phyloP scores from a whole-genome alignment of 805 yeast genomes.

The Pichia eremophila region DNA sequence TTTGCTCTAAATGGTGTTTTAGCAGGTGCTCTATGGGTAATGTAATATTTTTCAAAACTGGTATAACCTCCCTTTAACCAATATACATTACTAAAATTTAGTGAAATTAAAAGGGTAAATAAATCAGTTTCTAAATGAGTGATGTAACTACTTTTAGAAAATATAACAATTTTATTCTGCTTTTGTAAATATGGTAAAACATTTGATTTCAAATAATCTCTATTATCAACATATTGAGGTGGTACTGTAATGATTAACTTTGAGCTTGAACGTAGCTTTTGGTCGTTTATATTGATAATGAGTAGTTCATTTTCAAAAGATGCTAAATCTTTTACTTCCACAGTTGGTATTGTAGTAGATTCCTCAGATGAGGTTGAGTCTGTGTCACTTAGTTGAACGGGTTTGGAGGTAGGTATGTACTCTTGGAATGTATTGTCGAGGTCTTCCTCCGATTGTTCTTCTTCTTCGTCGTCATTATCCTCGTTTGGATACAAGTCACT shows the following conservation, averaged over 20 bases:
- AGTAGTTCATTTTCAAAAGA: background rate
- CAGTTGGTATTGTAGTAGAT: background rate
- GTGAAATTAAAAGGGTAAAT: background rate
- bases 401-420: too few species aligned
- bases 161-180: conserved; percentile 4
- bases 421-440: too few species aligned
- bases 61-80: conserved; percentile 32
- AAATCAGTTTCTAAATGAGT: conserved; percentile 4
- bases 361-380: background rate
- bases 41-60: conserved; percentile 7
- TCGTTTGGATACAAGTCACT: background rate
- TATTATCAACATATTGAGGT: background rate
- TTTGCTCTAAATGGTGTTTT: background rate
- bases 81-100: conserved; percentile 2
- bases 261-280: background rate
- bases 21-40: background rate
- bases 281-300: background rate
- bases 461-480: background rate
- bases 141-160: conserved; percentile 3
- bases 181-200: conserved; percentile 3
- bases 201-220: background rate
- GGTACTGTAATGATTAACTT: background rate
- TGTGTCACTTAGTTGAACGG: background rate
- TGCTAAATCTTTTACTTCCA: background rate
- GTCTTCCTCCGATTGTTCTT: background rate